phyloP scores from a whole-genome alignment of 352 stramenopile genomes.

The Pythium myriotylum region DNA sequence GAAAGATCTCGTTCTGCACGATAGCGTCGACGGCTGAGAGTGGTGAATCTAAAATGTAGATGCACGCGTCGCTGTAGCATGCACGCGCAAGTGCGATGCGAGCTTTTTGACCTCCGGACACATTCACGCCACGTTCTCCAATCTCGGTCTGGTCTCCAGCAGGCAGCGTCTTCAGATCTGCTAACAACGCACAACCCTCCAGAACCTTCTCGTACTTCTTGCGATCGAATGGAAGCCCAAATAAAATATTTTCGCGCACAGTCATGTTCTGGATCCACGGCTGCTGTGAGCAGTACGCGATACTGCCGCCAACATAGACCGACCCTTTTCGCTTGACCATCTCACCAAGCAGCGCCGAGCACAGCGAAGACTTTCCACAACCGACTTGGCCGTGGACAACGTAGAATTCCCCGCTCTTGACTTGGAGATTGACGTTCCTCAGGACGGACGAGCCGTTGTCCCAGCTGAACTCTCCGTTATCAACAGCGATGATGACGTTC shows the following conservation, averaged over 20 bases:
- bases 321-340: conserved; percentile 34
- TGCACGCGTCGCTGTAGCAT: conserved; percentile 57
- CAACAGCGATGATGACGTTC: conserved; percentile 33
- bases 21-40: conserved; percentile 91
- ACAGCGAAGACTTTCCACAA: conserved; percentile 91
- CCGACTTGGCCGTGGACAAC: conserved; percentile 90
- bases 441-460: conserved; percentile 30
- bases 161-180: conserved; percentile 46
- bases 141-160: conserved; percentile 75
- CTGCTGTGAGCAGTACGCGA: conserved; percentile 79
- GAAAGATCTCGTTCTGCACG: conserved; percentile 89
- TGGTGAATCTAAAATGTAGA: conserved; percentile 89
- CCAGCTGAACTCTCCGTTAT: conserved; percentile 38
- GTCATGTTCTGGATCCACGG: conserved; percentile 85
- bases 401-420: conserved; percentile 79
- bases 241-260: conserved; percentile 87
- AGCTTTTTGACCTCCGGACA: conserved; percentile 56
- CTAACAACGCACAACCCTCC: conserved; percentile 48
- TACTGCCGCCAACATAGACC: conserved; percentile 30
- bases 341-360: conserved; percentile 91
- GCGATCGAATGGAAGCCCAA: conserved; percentile 59
- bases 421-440: conserved; percentile 58
- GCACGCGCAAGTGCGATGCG: conserved; percentile 56
- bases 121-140: conserved; percentile 55
- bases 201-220: conserved; percentile 49